Evolutionary conservation across 306 rosid species (phyloP), one percentile per base, ranked within the genome.

Genomic region (Vigna mungo): DNA sequence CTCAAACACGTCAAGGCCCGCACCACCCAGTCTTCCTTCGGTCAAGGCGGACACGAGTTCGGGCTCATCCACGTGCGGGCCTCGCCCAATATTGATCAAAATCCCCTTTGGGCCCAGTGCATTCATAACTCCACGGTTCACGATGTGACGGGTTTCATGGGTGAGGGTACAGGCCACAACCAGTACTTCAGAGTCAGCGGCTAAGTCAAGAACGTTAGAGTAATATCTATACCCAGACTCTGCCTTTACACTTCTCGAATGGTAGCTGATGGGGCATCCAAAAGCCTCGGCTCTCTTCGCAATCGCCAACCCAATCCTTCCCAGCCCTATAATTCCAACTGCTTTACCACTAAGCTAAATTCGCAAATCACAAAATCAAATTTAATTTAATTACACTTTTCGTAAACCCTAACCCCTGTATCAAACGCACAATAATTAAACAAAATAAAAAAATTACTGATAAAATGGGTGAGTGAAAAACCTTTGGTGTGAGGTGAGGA

Each of bases 1-100:
- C 75, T 90, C 90, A 80, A 78, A 88, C 77, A 92, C 97, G 78
- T 90, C 93, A 8, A 92, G 88, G 3, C 97, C 97, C 0, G 96
- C 97, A 49, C 96, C 97, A 6, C 55, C 90, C 3, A 90, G 74
- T 46, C 92, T 74, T 39, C 93, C 88, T 78, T 92, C 87, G 6
- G 27, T 51, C 62, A 92, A 77, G 0, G 96, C 93, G 7, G 87
- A 71, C 53, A 90, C 93, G 9, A 92, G 96, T 81, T 88, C 89
- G 0, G 68, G 21, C 36, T 92, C 81, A 13, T 92, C 84, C 0
- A 88, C 36, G 18, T 69, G 91, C 17, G 25, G 59, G 48, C 96
- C 96, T 64, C 97, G 74, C 9, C 92, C 96, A 37, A 92, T 73
- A 23, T 90, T 92, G 78, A 92, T 82, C 21, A 92, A 77, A 66